These are phyloP conservation scores for Gossypioides kirkii DNA, from an alignment of 345 rosid genomes.

Conservation along the genomic window DNA sequence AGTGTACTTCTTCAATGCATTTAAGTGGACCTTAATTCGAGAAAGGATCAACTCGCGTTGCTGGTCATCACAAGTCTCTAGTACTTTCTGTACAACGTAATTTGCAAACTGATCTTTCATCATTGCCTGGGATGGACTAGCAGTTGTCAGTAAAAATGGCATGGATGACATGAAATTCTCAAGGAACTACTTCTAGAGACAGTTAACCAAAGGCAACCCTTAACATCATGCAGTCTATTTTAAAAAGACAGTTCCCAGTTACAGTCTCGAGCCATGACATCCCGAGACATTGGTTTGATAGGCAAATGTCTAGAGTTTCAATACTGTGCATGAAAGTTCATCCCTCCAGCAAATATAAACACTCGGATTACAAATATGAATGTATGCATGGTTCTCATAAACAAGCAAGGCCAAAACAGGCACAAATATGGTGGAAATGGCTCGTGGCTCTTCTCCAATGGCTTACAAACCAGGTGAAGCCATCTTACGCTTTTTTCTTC, in stretches of 20 bases:
- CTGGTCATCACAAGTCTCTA: conserved; percentile 76
- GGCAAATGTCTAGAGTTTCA: neutral
- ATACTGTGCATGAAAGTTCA: neutral
- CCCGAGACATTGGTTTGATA: neutral
- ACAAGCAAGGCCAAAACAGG: neutral
- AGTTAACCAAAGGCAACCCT: neutral
- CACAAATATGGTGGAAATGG: neutral
- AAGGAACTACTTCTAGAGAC: neutral
- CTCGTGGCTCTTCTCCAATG: neutral
- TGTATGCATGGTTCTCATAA: neutral
- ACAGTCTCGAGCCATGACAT: neutral
- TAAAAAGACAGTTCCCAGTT: neutral
- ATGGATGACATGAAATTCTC: neutral
- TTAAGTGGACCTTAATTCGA: conserved; percentile 69
- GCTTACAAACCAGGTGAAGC: neutral
- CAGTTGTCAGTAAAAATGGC: neutral
- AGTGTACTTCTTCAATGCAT: conserved; percentile 77
- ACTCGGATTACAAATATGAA: neutral
- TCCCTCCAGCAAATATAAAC: neutral
- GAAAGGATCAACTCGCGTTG: conserved; percentile 67
- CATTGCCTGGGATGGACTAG: conserved; percentile 47
- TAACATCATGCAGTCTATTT: neutral
- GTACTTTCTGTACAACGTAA: conserved; percentile 81
- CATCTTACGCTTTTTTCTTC: neutral
- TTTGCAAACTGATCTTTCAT: conserved; percentile 92